These are phyloP conservation scores for Blastobotrys peoriensis DNA, from an alignment of 805 yeast species.

Conservation along the genomic window DNA sequence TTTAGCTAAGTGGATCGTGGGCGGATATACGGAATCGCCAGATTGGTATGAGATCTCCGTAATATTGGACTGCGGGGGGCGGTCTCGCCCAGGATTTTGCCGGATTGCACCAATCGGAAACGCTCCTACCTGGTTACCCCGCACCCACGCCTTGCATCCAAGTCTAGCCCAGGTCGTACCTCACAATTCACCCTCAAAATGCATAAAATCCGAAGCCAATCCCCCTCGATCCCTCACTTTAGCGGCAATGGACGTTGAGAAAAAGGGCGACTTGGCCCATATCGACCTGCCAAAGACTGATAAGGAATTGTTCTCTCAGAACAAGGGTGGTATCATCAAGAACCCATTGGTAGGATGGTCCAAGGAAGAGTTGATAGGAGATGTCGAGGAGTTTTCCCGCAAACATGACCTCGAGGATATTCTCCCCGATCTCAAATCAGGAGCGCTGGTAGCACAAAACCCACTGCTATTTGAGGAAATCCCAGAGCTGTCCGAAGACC, in stretches of 20 bases:
- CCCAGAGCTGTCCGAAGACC: constrained; percentile 30
- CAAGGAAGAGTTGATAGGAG: constrained; percentile 17
- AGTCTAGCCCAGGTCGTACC: no score
- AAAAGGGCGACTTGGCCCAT: neutral
- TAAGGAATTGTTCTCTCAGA: neutral
- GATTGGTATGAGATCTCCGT: no score
- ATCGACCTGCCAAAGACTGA: neutral
- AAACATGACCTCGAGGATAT: constrained; percentile 25
- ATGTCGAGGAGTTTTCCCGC: constrained; percentile 21
- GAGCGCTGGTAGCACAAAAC: constrained; percentile 51
- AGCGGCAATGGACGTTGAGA: neutral
- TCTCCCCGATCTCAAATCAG: constrained; percentile 31
- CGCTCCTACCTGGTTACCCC: no score
- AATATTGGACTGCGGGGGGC: no score
- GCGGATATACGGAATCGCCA: no score
- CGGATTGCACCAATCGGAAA: no score
- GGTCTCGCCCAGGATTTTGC: no score
- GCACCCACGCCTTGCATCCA: no score
- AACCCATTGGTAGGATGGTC: constrained; percentile 25
- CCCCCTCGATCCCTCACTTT: no score
- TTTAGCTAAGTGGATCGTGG: no score
- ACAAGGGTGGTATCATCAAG: constrained; percentile 2
- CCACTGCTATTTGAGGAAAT: constrained; percentile 33
- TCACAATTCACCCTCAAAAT: no score
- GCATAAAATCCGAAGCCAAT: no score